Evolutionary conservation across 2,329 filamentous ascomycete species (phyloP).

Genomic region (Ampelomyces quisqualis): DNA sequence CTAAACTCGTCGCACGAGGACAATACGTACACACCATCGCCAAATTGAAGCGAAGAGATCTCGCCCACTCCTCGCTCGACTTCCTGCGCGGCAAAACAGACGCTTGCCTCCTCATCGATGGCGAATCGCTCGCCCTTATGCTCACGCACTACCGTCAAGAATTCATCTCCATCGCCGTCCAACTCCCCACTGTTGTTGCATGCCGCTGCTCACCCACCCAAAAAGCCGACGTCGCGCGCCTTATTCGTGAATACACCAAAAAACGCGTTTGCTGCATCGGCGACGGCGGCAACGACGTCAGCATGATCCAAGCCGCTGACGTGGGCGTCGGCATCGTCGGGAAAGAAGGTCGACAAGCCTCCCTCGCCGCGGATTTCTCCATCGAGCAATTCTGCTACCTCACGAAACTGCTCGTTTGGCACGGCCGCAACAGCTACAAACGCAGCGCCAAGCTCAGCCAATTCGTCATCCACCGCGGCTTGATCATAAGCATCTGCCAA

Average conservation of each 20-base stretch:
- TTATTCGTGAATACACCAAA: slow-evolving; percentile 88
- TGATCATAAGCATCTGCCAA: slow-evolving; percentile 94
- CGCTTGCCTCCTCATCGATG: slow-evolving; percentile 91
- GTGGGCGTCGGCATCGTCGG: slow-evolving; percentile 97
- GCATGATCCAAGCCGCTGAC: slow-evolving; percentile 98
- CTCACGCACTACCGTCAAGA: slow-evolving; percentile 77
- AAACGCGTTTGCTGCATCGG: slow-evolving; percentile 98
- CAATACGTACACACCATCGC: slow-evolving; percentile 95
- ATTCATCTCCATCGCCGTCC: slow-evolving; percentile 86
- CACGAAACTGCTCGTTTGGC: slow-evolving; percentile 97
- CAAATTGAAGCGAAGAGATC: slow-evolving; percentile 78
- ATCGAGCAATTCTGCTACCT: slow-evolving; percentile 94
- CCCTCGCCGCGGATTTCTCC: slow-evolving; percentile 91
- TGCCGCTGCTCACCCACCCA: slow-evolving; percentile 96
- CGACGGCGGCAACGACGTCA: slow-evolving; percentile 96
- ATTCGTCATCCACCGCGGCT: slow-evolving; percentile 94
- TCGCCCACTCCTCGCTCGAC: slow-evolving; percentile 84
- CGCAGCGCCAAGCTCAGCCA: slow-evolving; percentile 91
- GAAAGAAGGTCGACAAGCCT: slow-evolving; percentile 94
- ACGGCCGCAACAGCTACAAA: slow-evolving; percentile 96
- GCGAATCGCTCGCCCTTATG: slow-evolving; percentile 82
- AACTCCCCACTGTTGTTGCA: slow-evolving; percentile 86
- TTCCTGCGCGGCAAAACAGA: slow-evolving; percentile 81
- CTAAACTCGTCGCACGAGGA: slow-evolving; percentile 87
- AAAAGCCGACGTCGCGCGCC: slow-evolving; percentile 87